Evolutionary conservation across 768 basidiomycete species (phyloP), one percentile per base, ranked within the genome.

Genomic region (Lentinula lateritia): DNA sequence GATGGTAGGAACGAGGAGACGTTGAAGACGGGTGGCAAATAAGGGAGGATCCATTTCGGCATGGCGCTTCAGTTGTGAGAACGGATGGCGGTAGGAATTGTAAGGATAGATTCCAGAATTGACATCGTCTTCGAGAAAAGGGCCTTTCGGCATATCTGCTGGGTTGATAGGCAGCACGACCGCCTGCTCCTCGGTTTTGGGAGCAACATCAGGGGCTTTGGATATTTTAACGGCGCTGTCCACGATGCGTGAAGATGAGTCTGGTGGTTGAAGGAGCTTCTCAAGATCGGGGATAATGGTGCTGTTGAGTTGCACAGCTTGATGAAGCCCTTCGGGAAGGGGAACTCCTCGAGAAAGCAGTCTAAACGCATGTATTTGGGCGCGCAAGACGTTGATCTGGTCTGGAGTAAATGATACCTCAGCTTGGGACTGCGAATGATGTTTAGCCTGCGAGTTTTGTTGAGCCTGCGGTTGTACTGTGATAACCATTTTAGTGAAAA

Each of bases 91-190:
- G 70, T 86, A 95, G 18, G 95, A 88, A 71, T 96, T 96, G 78
- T 95, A 95, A 2, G 95, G 95, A 68, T 95, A 94, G 62, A 95
- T 87, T 43, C 85, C 84, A 0, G 93, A 94, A 61, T 84, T 79
- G 57, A 83, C 76, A 70, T 95, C 85, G 70, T 90, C 89, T 63
- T 96, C 93, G 35, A 91, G 77, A 73, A 86, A 87, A 5, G 86
- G 84, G 0, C 86, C 89, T 64, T 89, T 89, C 28, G 92, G 88
- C 50, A 88, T 70, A 64, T 89, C 85, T 2, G 81, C 75, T 8
- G 82, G 74, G 58, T 87, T 81, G 6, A 84, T 73, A 39, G 79
- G 50, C 5, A 52, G 70, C 6, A 75, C 64, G 1, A 71, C 64
- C 12, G 78, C 73, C 10, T 78, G 70, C 41, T 89, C 86, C 65